phyloP scores from a whole-genome alignment of 495 filamentous ascomycete species.

The Elaphomyces granulatus region DNA sequence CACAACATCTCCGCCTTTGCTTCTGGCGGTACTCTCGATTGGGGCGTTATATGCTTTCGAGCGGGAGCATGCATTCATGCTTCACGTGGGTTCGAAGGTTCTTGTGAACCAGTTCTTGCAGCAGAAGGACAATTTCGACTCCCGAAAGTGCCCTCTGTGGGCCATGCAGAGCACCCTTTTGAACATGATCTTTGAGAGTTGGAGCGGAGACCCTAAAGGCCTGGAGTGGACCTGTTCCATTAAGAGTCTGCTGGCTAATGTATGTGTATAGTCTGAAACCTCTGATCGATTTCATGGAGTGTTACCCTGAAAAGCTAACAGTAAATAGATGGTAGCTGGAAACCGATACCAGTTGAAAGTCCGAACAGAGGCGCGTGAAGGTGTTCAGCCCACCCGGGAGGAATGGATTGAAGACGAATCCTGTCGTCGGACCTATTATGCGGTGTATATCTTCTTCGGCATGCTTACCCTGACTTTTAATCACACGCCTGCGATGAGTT shows the following conservation, averaged over 20 bases:
- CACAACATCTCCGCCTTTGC: constrained; percentile 58
- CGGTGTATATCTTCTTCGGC: constrained; percentile 99
- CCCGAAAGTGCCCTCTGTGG: constrained; percentile 95
- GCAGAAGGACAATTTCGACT: constrained; percentile 97
- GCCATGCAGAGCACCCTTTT: constrained; percentile 91
- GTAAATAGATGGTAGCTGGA: constrained; percentile 75
- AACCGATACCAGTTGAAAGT: constrained; percentile 94
- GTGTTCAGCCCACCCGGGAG: constrained; percentile 56
- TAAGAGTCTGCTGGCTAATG: constrained; percentile 88
- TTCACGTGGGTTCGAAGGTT: constrained; percentile 96
- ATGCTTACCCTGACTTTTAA: constrained; percentile 93
- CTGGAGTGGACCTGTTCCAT: constrained; percentile 98
- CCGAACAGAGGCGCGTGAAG: constrained; percentile 76
- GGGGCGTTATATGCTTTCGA: constrained; percentile 95
- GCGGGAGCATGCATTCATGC: constrained; percentile 85
- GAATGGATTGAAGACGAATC: constrained; percentile 98
- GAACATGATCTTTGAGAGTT: constrained; percentile 99
- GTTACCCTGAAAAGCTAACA: constrained; percentile 6
- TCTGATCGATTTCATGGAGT: neutral
- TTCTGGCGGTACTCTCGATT: constrained; percentile 88
- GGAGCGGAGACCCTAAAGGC: constrained; percentile 96
- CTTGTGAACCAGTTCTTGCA: constrained; percentile 93
- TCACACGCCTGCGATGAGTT: constrained; percentile 91
- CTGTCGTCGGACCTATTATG: constrained; percentile 92
- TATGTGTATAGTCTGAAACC: constrained; percentile 15